Conservation (phyloP, 2,329 filamentous ascomycete species). For the Fusarium torulosum region DNA sequence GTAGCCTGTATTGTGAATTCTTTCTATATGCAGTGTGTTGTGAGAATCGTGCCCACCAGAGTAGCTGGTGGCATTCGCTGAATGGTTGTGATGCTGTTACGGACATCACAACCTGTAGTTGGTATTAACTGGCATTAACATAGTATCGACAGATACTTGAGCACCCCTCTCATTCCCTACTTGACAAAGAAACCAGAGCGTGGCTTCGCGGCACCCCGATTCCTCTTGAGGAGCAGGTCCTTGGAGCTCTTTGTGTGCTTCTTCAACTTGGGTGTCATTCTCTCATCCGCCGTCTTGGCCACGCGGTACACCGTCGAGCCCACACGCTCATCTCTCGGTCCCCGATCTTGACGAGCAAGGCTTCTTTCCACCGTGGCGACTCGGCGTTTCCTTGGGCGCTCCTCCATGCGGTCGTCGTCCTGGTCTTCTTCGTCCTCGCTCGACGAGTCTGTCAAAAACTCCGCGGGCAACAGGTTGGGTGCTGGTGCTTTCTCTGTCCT, state of each 20-base stretch:
- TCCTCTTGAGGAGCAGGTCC: constrained; percentile 61
- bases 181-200: constrained; percentile 59
- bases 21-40: neutral
- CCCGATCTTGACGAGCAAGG: constrained; percentile 55
- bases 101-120: constrained; percentile 11
- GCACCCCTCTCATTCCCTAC: constrained; percentile 3
- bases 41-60: neutral
- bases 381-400: constrained; percentile 58
- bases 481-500: constrained; percentile 56
- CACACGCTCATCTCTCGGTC: constrained; percentile 62
- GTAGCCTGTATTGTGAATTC: neutral
- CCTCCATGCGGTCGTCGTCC: constrained; percentile 42
- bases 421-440: constrained; percentile 56
- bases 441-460: constrained; percentile 66
- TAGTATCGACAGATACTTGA: neutral
- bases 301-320: constrained; percentile 68
- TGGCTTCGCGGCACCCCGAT: constrained; percentile 55
- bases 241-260: constrained; percentile 59
- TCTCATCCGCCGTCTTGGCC: constrained; percentile 58
- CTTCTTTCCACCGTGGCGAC: constrained; percentile 57
- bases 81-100: neutral
- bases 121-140: constrained; percentile 27
- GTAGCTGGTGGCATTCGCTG: neutral
- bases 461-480: constrained; percentile 64
- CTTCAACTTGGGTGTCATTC: constrained; percentile 62